Evolutionary conservation across 441 rosid species (phyloP).

Genomic region (Geranium incanum): DNA sequence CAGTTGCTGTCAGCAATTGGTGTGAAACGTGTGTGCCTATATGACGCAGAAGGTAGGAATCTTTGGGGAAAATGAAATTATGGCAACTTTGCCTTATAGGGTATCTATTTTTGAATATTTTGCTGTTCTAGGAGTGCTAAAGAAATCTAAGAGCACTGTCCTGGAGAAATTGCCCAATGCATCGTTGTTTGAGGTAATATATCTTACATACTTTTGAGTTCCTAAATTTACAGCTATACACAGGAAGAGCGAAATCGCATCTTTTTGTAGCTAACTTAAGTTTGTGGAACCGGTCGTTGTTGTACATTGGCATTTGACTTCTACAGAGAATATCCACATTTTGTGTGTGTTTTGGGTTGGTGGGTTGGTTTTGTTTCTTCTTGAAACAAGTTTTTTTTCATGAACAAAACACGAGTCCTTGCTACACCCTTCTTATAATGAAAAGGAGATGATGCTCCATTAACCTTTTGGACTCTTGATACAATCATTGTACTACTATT

Average conservation of each 20-base stretch:
- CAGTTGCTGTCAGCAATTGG: slow-evolving; percentile 40
- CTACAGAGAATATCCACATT: background rate
- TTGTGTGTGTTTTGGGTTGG: background rate
- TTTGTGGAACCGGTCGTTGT: background rate
- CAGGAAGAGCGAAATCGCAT: too few relatives aligned
- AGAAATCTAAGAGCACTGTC: slow-evolving; percentile 20
- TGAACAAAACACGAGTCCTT: background rate
- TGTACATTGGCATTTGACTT: slow-evolving; percentile 15
- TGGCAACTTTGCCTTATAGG: background rate
- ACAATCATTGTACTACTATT: too few relatives aligned
- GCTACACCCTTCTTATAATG: background rate
- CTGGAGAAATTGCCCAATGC: slow-evolving; percentile 19
- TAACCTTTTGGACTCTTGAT: background rate
- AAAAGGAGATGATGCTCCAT: background rate
- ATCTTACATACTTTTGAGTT: background rate
- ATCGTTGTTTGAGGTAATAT: slow-evolving; percentile 20
- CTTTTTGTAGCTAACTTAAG: background rate
- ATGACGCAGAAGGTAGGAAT: slow-evolving; percentile 22
- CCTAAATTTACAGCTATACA: background rate
- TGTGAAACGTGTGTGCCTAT: slow-evolving; percentile 21
- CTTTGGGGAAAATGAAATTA: background rate
- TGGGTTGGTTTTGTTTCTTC: background rate
- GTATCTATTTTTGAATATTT: background rate
- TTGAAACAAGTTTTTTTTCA: background rate
- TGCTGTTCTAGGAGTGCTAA: slow-evolving; percentile 20